These are phyloP conservation scores for Solanum chacoense DNA, from an alignment of 305 asterid genomes.

Conservation along the genomic window DNA sequence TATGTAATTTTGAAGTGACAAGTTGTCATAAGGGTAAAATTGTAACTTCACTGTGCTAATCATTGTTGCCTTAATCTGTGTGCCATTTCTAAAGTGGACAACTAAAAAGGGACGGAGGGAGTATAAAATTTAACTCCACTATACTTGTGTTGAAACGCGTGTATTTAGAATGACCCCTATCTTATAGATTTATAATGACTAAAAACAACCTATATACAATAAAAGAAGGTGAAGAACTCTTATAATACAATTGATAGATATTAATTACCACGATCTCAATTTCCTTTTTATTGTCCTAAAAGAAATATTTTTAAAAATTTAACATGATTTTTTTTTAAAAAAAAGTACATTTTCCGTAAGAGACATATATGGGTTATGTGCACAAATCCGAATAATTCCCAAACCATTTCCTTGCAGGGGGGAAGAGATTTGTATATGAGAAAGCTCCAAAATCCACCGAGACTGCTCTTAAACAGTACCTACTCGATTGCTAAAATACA, in stretches of 20 bases:
- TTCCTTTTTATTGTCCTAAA: neutral
- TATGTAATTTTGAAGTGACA: no score
- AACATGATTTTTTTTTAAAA: no score
- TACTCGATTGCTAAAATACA: neutral
- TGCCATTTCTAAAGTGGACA: no score
- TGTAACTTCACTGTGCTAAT: no score
- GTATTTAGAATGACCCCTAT: neutral
- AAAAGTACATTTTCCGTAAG: neutral
- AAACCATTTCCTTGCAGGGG: neutral
- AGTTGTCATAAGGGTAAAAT: no score
- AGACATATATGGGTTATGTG: neutral
- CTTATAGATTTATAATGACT: neutral
- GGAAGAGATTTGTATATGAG: neutral
- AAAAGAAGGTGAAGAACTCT: neutral
- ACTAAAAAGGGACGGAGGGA: no score
- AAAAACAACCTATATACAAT: no score
- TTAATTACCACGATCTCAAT: neutral
- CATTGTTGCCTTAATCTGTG: no score
- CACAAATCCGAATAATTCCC: neutral
- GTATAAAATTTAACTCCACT: neutral
- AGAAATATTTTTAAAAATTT: no score
- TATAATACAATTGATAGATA: neutral
- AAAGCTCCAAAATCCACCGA: neutral
- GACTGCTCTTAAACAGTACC: neutral
- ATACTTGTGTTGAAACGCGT: no score